Percentiles rank a stretch among this genome's conserved stretches.
phyloP scores from a whole-genome alignment of 176 grass and related monocot species.

The Poa pratensis region DNA sequence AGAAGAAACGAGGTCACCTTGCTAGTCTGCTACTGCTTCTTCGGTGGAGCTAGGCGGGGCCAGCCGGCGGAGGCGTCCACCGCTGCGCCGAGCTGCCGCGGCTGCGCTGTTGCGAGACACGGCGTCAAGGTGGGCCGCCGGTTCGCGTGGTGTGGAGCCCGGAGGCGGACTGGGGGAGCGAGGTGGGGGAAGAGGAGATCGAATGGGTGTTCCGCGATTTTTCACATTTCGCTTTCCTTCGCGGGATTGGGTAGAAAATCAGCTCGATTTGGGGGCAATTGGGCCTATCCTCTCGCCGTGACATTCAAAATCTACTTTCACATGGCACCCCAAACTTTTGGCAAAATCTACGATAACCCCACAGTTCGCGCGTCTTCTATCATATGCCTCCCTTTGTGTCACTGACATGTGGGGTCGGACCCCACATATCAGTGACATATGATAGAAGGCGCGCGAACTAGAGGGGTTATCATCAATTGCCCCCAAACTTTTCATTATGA shows the following conservation, averaged over 20 bases:
- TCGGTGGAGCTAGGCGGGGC: constrained; percentile 3
- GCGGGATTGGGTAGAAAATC: not conserved
- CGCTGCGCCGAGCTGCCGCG: not conserved
- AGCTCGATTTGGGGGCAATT: not conserved
- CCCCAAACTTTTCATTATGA: not conserved
- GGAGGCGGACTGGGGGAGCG: not conserved
- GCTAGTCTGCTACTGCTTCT: constrained; percentile 7
- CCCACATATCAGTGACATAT: too few species aligned
- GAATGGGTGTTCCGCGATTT: constrained; percentile 36
- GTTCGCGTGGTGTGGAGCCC: not conserved
- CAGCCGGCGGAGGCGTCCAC: constrained; percentile 2
- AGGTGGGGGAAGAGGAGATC: not conserved
- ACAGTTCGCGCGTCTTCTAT: too few species aligned
- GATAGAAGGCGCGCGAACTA: too few species aligned
- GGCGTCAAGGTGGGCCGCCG: not conserved
- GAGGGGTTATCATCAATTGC: too few species aligned
- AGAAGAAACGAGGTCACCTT: constrained; percentile 1
- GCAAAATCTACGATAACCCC: too few species aligned
- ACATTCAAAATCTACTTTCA: not conserved
- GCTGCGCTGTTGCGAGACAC: not conserved
- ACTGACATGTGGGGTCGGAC: too few species aligned
- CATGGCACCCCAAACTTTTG: not conserved
- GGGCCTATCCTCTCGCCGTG: not conserved
- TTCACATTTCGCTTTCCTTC: constrained; percentile 47
- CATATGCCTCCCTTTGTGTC: too few species aligned